A percentile compares a stretch with the other conserved stretches of the same genome.
Conservation (phyloP, 805 yeast species). For the Monosporozyma solicola region DNA sequence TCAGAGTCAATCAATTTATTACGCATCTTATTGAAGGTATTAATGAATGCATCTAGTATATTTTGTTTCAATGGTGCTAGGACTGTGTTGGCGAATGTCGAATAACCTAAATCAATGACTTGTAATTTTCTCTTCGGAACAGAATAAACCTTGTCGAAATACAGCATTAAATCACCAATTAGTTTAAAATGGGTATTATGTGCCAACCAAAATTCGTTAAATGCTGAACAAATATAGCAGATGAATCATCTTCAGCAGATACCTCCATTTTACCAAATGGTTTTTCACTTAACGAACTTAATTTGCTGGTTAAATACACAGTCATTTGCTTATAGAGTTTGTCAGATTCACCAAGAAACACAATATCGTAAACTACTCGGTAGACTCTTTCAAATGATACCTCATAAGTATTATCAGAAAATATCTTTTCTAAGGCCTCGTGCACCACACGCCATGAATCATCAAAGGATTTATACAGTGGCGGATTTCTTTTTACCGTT, state of each 20-base stretch:
- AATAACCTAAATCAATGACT: constrained; percentile 66
- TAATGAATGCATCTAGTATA: constrained; percentile 41
- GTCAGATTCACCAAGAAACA: constrained; percentile 32
- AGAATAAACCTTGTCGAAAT: constrained; percentile 77
- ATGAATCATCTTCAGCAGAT: background rate
- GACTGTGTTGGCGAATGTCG: constrained; percentile 52
- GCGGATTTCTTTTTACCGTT: background rate
- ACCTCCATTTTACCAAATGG: background rate
- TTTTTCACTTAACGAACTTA: constrained; percentile 4
- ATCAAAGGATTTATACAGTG: background rate
- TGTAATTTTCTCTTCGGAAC: constrained; percentile 55
- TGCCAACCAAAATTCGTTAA: constrained; percentile 5
- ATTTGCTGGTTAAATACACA: constrained; percentile 7
- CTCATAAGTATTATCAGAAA: constrained; percentile 58
- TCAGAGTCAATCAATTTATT: background rate
- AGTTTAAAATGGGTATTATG: constrained; percentile 51
- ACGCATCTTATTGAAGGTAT: constrained; percentile 23
- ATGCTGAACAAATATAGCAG: background rate
- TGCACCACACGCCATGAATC: constrained; percentile 58
- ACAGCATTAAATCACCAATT: constrained; percentile 78
- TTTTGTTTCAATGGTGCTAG: constrained; percentile 41
- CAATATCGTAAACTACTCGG: constrained; percentile 68
- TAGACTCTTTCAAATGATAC: constrained; percentile 78
- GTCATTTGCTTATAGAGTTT: constrained; percentile 10
- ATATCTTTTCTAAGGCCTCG: constrained; percentile 64